phyloP scores from a whole-genome alignment of 2,329 filamentous ascomycete species.

The Penicillium sp. region DNA sequence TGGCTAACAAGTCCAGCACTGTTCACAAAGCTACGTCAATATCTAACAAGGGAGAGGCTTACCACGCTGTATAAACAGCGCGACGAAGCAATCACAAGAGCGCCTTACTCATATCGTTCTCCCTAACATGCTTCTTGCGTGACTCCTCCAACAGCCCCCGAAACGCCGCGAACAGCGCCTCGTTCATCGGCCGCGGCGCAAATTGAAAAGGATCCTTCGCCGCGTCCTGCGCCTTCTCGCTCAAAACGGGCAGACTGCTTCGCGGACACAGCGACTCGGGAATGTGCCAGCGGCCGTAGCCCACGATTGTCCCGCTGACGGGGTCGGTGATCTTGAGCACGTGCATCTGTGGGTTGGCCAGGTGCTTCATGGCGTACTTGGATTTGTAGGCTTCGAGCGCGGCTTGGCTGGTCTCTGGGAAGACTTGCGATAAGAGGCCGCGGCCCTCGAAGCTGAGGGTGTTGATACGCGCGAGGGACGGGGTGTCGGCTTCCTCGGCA shows the following conservation, averaged over 20 bases:
- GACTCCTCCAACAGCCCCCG: constrained; percentile 19
- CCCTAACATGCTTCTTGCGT: constrained; percentile 22
- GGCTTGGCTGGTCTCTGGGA: constrained; percentile 39
- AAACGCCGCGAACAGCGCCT: constrained; percentile 37
- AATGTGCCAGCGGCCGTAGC: constrained; percentile 54
- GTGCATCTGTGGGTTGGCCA: constrained; percentile 43
- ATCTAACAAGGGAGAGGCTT: neutral
- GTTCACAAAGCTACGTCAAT: neutral
- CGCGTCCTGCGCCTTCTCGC: constrained; percentile 44
- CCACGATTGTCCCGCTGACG: constrained; percentile 39
- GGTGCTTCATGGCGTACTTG: constrained; percentile 39
- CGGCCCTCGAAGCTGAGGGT: constrained; percentile 49
- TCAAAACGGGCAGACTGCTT: constrained; percentile 34
- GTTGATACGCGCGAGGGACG: constrained; percentile 48
- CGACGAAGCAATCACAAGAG: too few relatives aligned
- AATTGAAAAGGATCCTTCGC: constrained; percentile 38
- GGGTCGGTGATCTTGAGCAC: constrained; percentile 47
- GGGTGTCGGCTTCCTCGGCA: constrained; percentile 46
- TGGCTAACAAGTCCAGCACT: constrained; percentile 52
- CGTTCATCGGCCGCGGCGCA: constrained; percentile 50
- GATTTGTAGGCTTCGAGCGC: constrained; percentile 41
- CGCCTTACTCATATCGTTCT: constrained; percentile 28
- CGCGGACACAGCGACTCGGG: constrained; percentile 30
- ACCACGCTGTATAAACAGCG: too few relatives aligned
- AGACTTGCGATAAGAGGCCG: constrained; percentile 40